Evolutionary conservation across 164 flowering plant species (phyloP), one percentile per base, ranked within the genome.

Genomic region (Magnolia kwangsiensis): DNA sequence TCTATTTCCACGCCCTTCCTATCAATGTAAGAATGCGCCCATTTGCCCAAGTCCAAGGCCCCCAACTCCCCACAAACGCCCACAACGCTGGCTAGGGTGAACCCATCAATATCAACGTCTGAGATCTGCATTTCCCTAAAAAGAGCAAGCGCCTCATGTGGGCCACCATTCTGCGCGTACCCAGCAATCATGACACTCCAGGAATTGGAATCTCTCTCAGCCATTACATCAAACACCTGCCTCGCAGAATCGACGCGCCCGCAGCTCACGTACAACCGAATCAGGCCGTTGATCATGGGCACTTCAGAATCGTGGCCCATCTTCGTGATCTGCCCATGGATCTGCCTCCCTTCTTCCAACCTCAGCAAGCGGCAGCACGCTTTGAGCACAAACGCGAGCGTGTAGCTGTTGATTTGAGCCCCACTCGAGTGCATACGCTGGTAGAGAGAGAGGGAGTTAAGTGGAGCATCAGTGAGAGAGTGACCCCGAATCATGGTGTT

Each of bases 121-220:
- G 72, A 67, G n/a, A n/a, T 3, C 71, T 71, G 78, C 80, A 82
- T 82, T 9, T 77, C 77, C 23, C 78, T 27, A 51, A 82, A 79
- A 16, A 82, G 58, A 2, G 61, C 67, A 49, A 82, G 50, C 5
- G 84, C 84, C 58, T 67, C 67, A 18, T 45, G 58, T 8, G 77
- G 14, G 5, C 14, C 21, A 0, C 78, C 82, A 68, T 67, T 79
- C 31, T 77, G 72, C 7, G 76, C 80, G 7, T 79, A 77, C 51
- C 82, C 84, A 16, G 84, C 63, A 61, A 82, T 69, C 76, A 82
- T 58, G 9, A 71, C 66, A 21, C 78, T 79, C 84, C 84, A 82
- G 18, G 82, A 79, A 13, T 24, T 71, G 2, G 10, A 18, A 65
- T 82, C 78, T 27, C 74, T 65, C 8, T 77, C 58, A 21, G 65